Evolutionary conservation across 2,329 filamentous ascomycete genomes (phyloP).

Genomic region (Penicillium psychrosexuale): DNA sequence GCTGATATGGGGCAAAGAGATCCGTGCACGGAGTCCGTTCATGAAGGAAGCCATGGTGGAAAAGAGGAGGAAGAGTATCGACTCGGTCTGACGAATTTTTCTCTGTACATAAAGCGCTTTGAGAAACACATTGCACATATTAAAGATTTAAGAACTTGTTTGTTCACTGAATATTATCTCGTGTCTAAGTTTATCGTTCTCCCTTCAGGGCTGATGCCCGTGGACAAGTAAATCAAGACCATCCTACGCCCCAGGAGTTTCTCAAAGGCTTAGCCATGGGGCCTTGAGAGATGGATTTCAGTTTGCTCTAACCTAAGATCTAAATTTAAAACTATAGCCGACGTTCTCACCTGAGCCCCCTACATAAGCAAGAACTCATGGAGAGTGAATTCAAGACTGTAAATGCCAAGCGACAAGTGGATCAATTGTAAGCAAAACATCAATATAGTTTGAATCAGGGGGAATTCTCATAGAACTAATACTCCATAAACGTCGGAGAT

Average conservation of each 20-base stretch:
- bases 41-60: conserved; percentile 28
- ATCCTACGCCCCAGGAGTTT: not conserved
- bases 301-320: not conserved
- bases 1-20: conserved; percentile 38
- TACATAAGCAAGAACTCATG: not conserved
- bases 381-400: not conserved
- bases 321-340: not conserved
- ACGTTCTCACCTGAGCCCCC: not conserved
- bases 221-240: not conserved
- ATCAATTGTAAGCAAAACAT: not conserved
- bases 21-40: conserved; percentile 30
- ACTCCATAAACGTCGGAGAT: conserved; percentile 12
- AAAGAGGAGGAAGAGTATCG: conserved; percentile 22
- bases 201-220: too few species aligned
- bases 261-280: not conserved
- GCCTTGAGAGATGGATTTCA: not conserved
- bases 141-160: not conserved
- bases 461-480: not conserved
- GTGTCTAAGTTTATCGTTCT: not conserved
- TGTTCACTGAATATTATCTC: not conserved
- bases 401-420: not conserved
- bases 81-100: conserved; percentile 13
- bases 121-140: not conserved
- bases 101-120: not conserved
- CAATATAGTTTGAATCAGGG: conserved; percentile 18